These are phyloP conservation scores for Stevia rebaudiana DNA, from an alignment of 140 eudicot species.

Conservation along the genomic window DNA sequence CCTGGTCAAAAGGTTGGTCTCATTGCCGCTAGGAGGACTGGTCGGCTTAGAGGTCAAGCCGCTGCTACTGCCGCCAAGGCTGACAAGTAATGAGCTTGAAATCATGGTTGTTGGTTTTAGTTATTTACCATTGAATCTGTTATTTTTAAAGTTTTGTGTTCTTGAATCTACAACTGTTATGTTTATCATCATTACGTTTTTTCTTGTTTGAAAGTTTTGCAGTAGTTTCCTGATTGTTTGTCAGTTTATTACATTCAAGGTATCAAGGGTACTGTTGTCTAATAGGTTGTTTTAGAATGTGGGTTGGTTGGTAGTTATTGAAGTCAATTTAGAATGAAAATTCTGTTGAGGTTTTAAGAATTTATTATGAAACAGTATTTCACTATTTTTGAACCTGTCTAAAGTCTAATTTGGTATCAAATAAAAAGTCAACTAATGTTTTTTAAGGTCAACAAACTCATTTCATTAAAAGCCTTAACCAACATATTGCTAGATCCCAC, in stretches of 20 bases:
- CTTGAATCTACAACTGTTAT: background rate
- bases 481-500: too few species aligned
- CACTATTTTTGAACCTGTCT: background rate
- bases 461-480: too few species aligned
- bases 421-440: too few species aligned
- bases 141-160: constrained; percentile 1
- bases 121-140: background rate
- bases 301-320: too few species aligned
- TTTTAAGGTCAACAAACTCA: too few species aligned
- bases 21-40: constrained; percentile 83
- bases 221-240: background rate
- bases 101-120: constrained; percentile 15
- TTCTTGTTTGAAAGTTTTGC: constrained; percentile 10
- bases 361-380: background rate
- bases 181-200: background rate
- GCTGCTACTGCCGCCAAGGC: constrained; percentile 74
- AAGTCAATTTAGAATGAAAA: too few species aligned
- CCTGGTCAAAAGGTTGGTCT: constrained; percentile 96
- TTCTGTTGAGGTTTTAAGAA: too few species aligned
- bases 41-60: constrained; percentile 88
- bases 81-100: constrained; percentile 43
- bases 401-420: too few species aligned
- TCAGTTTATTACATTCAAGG: background rate
- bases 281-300: too few species aligned
- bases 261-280: too few species aligned